phyloP scores from a whole-genome alignment of 306 rosid genomes.

The Quillaja saponaria region DNA sequence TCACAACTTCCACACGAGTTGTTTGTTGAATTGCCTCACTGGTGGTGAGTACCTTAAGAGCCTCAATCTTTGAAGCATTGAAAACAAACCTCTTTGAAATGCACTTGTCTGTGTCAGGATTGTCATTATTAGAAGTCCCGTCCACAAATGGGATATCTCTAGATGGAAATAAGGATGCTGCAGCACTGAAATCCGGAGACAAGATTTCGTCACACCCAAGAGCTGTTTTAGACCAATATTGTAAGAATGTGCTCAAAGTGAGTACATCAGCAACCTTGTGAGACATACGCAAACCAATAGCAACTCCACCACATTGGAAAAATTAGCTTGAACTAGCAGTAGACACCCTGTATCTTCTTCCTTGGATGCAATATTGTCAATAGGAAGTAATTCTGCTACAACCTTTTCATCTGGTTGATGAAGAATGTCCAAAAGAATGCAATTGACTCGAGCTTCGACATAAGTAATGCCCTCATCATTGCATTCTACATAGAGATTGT shows the following conservation, averaged over 20 bases:
- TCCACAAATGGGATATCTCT: conserved; percentile 14
- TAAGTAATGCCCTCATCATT: conserved; percentile 1
- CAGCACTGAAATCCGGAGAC: conserved; percentile 17
- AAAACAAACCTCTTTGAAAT: conserved; percentile 30
- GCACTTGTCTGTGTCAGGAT: conserved; percentile 22
- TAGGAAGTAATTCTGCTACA: conserved; percentile 8
- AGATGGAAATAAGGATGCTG: conserved; percentile 23
- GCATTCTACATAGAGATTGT: conserved; percentile 13
- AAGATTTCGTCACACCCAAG: background rate
- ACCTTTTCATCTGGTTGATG: conserved; percentile 11
- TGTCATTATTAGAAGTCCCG: conserved; percentile 11
- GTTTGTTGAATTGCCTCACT: too few species aligned
- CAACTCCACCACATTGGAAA: conserved; percentile 39
- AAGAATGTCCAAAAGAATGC: conserved; percentile 1
- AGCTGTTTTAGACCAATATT: conserved; percentile 31
- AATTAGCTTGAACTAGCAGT: conserved; percentile 22
- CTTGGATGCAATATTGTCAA: too few species aligned
- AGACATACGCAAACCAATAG: conserved; percentile 28
- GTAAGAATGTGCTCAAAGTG: conserved; percentile 28
- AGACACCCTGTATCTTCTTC: too few species aligned
- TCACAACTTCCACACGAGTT: too few species aligned
- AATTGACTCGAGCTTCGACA: conserved; percentile 13
- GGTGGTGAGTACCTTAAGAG: background rate
- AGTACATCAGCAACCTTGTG: conserved; percentile 39
- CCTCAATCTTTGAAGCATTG: conserved; percentile 20